Evolutionary conservation across 306 rosid genomes (phyloP).

Genomic region (Cyamopsis tetragonoloba): DNA sequence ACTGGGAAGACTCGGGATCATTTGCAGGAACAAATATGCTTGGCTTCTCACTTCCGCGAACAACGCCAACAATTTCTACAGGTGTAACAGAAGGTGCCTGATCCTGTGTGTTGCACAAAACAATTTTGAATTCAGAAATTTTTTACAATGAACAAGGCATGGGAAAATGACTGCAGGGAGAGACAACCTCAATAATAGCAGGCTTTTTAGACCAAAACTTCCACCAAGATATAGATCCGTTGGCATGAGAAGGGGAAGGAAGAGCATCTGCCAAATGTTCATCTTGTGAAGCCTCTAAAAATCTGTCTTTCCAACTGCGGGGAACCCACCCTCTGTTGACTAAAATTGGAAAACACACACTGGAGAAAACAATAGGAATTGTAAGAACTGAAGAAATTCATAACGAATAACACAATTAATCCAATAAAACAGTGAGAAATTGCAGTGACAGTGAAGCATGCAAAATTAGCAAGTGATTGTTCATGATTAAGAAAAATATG

Average conservation of each 20-base stretch:
- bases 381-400: constrained; percentile 23
- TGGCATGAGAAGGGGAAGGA: constrained; percentile 35
- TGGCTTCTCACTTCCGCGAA: constrained; percentile 92
- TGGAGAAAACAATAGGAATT: constrained; percentile 36
- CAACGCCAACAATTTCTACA: constrained; percentile 64
- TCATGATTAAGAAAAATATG: not conserved
- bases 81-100: constrained; percentile 41
- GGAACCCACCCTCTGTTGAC: constrained; percentile 99
- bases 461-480: not conserved
- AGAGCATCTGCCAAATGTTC: constrained; percentile 32
- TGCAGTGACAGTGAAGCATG: not conserved
- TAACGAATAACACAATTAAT: not conserved
- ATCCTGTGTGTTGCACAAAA: constrained; percentile 49
- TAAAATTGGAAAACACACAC: constrained; percentile 61
- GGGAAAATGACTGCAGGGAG: not conserved
- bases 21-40: constrained; percentile 95
- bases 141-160: constrained; percentile 5
- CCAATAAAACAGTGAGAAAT: not conserved
- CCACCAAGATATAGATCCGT: constrained; percentile 75
- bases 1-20: constrained; percentile 71
- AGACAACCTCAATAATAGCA: constrained; percentile 48
- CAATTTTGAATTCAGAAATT: constrained; percentile 7
- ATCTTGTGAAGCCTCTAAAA: constrained; percentile 37
- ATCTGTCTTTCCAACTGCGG: constrained; percentile 78
- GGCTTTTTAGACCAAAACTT: constrained; percentile 64